phyloP scores from a whole-genome alignment of 1,139 yeast genomes.

The Zhuliangozyma parablackwelliae region DNA sequence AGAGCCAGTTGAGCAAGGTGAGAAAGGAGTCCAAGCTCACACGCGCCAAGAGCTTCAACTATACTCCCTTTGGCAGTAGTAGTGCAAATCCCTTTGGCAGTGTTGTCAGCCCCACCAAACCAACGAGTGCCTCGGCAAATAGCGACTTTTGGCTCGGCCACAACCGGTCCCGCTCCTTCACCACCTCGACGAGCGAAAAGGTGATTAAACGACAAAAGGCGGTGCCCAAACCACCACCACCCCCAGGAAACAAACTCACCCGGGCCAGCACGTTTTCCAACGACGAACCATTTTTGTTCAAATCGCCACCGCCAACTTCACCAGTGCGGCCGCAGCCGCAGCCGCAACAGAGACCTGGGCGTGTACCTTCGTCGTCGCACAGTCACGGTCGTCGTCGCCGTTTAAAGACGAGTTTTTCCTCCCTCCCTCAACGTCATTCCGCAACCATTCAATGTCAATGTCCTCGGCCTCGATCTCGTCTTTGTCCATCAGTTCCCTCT shows the following conservation, averaged over 20 bases:
- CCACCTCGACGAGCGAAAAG: constrained; percentile 32
- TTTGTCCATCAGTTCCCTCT: constrained; percentile 18
- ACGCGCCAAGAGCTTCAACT: constrained; percentile 31
- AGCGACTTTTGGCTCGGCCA: constrained; percentile 14
- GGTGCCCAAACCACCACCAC: constrained; percentile 6
- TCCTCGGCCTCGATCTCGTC: constrained; percentile 20
- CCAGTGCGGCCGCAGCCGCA: constrained; percentile 6
- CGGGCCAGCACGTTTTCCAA: constrained; percentile 15
- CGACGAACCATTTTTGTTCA: constrained; percentile 17
- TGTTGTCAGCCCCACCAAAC: constrained; percentile 2
- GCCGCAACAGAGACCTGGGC: constrained; percentile 9
- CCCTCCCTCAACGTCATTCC: constrained; percentile 32
- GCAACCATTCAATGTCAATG: constrained; percentile 17
- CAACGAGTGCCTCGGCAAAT: not conserved
- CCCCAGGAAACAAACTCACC: constrained; percentile 10
- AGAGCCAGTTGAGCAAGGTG: constrained; percentile 65
- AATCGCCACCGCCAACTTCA: constrained; percentile 1
- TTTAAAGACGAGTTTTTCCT: constrained; percentile 17
- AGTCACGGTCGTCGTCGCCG: not conserved
- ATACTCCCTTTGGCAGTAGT: constrained; percentile 13
- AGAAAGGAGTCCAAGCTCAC: constrained; percentile 51
- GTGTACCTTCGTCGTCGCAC: not conserved
- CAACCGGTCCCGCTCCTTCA: constrained; percentile 26
- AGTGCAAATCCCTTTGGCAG: too few relatives aligned
- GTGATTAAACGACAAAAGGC: constrained; percentile 36